These are phyloP conservation scores for Osmanthus fragrans DNA, from an alignment of 257 asterid species.

Conservation along the genomic window DNA sequence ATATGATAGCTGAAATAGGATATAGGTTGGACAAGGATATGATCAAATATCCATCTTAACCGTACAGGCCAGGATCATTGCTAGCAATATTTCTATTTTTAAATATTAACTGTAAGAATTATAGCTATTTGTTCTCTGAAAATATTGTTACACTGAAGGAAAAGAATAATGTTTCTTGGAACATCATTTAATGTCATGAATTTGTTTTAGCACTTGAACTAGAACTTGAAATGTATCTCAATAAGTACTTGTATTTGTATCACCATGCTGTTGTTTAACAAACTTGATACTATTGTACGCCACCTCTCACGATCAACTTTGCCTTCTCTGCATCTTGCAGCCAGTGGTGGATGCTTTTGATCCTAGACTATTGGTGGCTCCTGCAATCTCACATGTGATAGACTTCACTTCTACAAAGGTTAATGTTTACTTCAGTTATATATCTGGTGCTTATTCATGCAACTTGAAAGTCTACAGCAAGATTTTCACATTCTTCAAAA, in stretches of 20 bases:
- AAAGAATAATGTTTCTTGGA: not conserved
- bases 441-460: not conserved
- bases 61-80: not conserved
- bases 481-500: not conserved
- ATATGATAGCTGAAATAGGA: not conserved
- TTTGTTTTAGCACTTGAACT: not conserved
- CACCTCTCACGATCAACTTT: conserved; percentile 10
- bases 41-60: not conserved
- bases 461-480: not conserved
- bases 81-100: not conserved
- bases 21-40: not conserved
- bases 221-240: not conserved
- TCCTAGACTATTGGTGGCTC: conserved; percentile 94
- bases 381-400: conserved; percentile 82
- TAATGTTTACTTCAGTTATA: conserved; percentile 18
- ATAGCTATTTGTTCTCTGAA: not conserved
- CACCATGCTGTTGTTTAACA: not conserved
- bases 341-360: conserved; percentile 94
- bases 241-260: not conserved
- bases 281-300: not conserved
- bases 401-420: conserved; percentile 63
- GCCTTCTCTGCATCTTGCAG: conserved; percentile 37
- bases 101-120: not conserved
- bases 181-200: not conserved
- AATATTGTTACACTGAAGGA: not conserved